Evolutionary conservation across 208 protist genomes (phyloP).

Genomic region (Acanthamoeba lenticulata): DNA sequence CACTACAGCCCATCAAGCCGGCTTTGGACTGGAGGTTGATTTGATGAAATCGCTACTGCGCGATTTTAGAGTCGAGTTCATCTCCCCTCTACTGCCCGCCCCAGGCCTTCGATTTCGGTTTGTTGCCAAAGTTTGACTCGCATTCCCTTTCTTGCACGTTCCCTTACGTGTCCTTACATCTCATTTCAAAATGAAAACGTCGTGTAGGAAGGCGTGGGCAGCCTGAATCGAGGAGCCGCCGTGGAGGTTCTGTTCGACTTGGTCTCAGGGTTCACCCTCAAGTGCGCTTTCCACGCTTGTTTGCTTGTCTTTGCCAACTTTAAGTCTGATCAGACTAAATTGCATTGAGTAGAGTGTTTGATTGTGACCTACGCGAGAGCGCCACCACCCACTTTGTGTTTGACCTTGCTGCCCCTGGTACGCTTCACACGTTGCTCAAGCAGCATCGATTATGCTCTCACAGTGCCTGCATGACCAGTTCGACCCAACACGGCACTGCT

Average conservation of each 20-base stretch:
- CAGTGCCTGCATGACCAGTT: neutral
- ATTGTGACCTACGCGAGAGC: conserved; percentile 18
- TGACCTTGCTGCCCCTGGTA: neutral
- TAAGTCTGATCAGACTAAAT: too few relatives aligned
- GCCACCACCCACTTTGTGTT: conserved; percentile 56
- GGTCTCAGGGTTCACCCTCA: conserved; percentile 13
- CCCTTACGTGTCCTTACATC: neutral
- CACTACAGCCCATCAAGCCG: neutral
- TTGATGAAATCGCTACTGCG: neutral
- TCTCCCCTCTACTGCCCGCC: neutral
- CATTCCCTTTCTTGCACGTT: too few relatives aligned
- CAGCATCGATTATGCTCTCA: neutral
- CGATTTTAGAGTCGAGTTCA: neutral
- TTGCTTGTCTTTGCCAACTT: neutral
- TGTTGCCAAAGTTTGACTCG: neutral
- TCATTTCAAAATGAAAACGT: neutral
- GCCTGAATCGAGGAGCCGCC: neutral
- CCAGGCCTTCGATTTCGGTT: conserved; percentile 13
- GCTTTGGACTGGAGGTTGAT: neutral
- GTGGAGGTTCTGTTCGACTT: conserved; percentile 9
- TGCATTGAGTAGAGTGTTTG: conserved; percentile 3
- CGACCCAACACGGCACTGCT: neutral
- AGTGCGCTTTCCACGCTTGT: neutral
- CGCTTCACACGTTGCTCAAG: neutral
- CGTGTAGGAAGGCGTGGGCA: neutral